These are phyloP conservation scores for Neocucurbitaria cava DNA, from an alignment of 2,329 filamentous ascomycete genomes.

Conservation along the genomic window DNA sequence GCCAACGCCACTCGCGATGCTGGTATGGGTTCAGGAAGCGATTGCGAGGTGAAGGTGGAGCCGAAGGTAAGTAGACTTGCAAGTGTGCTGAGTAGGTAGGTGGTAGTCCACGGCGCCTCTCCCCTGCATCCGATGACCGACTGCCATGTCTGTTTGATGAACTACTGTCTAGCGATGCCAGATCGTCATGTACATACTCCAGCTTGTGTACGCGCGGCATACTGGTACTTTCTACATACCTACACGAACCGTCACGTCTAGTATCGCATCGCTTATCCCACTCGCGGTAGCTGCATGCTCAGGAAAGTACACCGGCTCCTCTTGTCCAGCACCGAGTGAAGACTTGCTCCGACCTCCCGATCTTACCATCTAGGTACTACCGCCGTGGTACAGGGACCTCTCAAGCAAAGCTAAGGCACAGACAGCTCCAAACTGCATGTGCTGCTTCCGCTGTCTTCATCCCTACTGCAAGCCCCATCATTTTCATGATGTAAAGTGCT, in stretches of 20 bases:
- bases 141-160: neutral
- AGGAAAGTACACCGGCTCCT: slow-evolving; percentile 16
- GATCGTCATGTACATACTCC: neutral
- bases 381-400: neutral
- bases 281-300: neutral
- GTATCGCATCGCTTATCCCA: neutral
- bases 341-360: slow-evolving; percentile 11
- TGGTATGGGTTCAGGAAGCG: slow-evolving; percentile 26
- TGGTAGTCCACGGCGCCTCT: too few relatives aligned
- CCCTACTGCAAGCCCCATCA: slow-evolving; percentile 25
- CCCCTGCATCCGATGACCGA: neutral
- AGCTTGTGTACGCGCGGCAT: neutral
- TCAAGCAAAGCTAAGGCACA: slow-evolving; percentile 6
- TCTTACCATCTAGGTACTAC: too few relatives aligned
- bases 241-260: neutral
- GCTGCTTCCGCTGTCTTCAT: slow-evolving; percentile 12
- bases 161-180: neutral
- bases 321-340: slow-evolving; percentile 12
- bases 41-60: slow-evolving; percentile 31
- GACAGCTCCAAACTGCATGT: slow-evolving; percentile 2
- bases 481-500: slow-evolving; percentile 6
- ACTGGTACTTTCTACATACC: too few relatives aligned
- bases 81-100: neutral
- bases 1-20: slow-evolving; percentile 13
- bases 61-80: slow-evolving; percentile 20